These are phyloP conservation scores for Chrysoporthe deuterocubensis DNA, from an alignment of 2,329 filamentous ascomycete species.

Conservation along the genomic window DNA sequence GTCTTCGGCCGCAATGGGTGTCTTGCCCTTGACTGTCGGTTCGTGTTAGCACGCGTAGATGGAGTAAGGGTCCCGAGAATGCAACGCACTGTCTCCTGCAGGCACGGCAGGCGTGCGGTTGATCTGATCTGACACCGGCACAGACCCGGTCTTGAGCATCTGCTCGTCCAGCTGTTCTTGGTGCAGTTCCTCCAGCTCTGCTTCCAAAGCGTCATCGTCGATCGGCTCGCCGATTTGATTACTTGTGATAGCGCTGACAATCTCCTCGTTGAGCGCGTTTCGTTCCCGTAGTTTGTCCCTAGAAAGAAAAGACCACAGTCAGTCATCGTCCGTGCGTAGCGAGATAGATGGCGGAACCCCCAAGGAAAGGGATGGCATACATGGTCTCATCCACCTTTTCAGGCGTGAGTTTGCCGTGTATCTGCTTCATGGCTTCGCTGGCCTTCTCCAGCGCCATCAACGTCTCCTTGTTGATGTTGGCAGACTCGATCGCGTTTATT, in stretches of 20 bases:
- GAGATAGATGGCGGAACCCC: not conserved
- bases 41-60: not conserved
- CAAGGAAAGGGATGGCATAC: constrained; percentile 57
- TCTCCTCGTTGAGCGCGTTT: constrained; percentile 91
- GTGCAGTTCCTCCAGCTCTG: constrained; percentile 83
- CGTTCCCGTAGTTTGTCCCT: constrained; percentile 93
- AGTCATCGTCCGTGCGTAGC: constrained; percentile 21
- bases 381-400: constrained; percentile 96
- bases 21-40: constrained; percentile 54
- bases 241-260: constrained; percentile 81
- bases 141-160: constrained; percentile 86
- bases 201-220: constrained; percentile 86
- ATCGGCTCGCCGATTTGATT: constrained; percentile 68
- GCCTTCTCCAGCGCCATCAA: constrained; percentile 92
- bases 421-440: constrained; percentile 86
- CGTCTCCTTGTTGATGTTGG: constrained; percentile 98
- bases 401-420: constrained; percentile 87
- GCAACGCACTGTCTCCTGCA: constrained; percentile 73
- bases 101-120: constrained; percentile 76
- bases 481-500: constrained; percentile 95
- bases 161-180: constrained; percentile 83
- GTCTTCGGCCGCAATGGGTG: constrained; percentile 66
- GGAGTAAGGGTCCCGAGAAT: not conserved
- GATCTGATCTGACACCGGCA: constrained; percentile 80
- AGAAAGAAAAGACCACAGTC: constrained; percentile 38